Evolutionary conservation across 306 rosid species (phyloP).

Genomic region (Cicer judaicum): DNA sequence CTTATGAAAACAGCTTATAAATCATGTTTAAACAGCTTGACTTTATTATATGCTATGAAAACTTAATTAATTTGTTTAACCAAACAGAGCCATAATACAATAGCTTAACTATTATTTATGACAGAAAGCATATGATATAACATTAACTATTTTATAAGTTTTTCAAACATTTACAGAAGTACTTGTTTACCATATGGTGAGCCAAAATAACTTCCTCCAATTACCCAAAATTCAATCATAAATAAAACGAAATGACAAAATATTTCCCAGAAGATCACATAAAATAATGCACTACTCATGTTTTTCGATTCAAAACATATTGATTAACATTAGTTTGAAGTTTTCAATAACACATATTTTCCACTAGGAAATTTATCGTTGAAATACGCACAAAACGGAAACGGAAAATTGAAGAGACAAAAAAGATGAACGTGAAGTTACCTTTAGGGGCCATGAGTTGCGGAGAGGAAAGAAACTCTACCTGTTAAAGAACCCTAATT

Average conservation of each 20-base stretch:
- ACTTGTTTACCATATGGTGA: no score
- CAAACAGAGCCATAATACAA: background rate
- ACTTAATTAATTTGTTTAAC: background rate
- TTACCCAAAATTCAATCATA: background rate
- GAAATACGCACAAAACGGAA: background rate
- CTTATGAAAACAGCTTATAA: background rate
- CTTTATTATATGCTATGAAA: background rate
- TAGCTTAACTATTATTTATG: no score
- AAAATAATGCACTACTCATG: background rate
- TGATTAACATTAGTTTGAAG: background rate
- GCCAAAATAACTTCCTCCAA: background rate
- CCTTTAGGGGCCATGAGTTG: conserved; percentile 77
- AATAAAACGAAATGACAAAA: background rate
- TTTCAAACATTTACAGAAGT: background rate
- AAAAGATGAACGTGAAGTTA: conserved; percentile 3
- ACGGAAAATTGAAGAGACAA: background rate
- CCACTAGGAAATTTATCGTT: background rate
- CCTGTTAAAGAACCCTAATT: conserved; percentile 38
- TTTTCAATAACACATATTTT: background rate
- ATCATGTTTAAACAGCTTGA: background rate
- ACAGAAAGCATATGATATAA: no score
- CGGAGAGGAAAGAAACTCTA: conserved; percentile 37
- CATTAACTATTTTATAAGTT: background rate
- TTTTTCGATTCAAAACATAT: background rate
- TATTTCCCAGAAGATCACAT: no score